These are phyloP conservation scores for Mortierella claussenii DNA, from an alignment of 192 early-diverging fungal species.

Conservation along the genomic window DNA sequence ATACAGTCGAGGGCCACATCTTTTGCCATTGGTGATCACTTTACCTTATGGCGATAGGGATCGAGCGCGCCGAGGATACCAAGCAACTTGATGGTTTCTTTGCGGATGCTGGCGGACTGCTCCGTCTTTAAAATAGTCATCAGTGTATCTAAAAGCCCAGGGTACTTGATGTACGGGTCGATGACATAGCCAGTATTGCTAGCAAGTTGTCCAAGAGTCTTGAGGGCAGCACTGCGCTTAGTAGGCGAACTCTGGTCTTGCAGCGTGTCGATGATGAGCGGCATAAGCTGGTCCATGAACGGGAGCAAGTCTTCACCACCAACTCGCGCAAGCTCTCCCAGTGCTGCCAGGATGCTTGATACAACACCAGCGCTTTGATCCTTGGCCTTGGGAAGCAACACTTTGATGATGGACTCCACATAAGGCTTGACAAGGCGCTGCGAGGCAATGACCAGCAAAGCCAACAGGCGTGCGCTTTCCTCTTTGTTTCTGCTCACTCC, in stretches of 20 bases:
- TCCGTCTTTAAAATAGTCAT: conserved; percentile 88
- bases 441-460: conserved; percentile 78
- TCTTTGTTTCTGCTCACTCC: conserved; percentile 84
- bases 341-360: conserved; percentile 77
- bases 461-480: conserved; percentile 83
- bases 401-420: conserved; percentile 87
- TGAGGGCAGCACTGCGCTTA: conserved; percentile 90
- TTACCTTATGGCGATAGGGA: conserved; percentile 81
- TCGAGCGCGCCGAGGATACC: conserved; percentile 96
- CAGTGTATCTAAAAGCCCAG: conserved; percentile 82
- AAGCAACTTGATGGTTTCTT: conserved; percentile 89
- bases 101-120: conserved; percentile 73
- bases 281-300: conserved; percentile 83
- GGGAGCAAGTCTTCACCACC: conserved; percentile 86
- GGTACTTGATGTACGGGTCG: conserved; percentile 89
- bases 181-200: conserved; percentile 91
- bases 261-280: conserved; percentile 88
- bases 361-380: conserved; percentile 84
- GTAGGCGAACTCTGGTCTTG: conserved; percentile 85
- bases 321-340: conserved; percentile 87
- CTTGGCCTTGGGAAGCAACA: conserved; percentile 83
- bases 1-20: too few species aligned
- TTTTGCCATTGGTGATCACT: too few species aligned
- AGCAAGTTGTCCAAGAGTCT: conserved; percentile 86
- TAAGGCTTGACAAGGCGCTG: conserved; percentile 90